Conservation (phyloP, 2,329 filamentous ascomycete genomes). For the Byssochlamys sp. region DNA sequence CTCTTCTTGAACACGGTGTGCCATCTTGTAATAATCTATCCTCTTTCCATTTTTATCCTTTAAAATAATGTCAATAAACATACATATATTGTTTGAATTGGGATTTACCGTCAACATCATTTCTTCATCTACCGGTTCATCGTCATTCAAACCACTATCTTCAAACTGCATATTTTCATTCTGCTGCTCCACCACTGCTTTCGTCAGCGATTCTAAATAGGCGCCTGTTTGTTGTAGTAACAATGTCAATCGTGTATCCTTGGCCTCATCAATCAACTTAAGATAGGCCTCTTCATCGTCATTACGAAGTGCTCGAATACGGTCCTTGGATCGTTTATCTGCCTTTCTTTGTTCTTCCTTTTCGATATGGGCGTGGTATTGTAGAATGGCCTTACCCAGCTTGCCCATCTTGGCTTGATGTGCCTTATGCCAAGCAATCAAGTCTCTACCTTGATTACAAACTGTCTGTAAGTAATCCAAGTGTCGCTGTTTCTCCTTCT, state of each 20-base stretch:
- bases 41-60: no score
- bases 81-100: no score
- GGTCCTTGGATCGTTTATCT: conserved; percentile 94
- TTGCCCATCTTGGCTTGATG: conserved; percentile 72
- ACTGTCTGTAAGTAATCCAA: conserved; percentile 83
- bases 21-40: conserved; percentile 97
- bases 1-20: conserved; percentile 89
- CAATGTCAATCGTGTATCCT: conserved; percentile 98
- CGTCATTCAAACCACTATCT: conserved; percentile 43
- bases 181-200: conserved; percentile 89
- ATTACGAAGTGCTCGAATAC: conserved; percentile 94
- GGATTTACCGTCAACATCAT: conserved; percentile 60
- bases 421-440: conserved; percentile 56
- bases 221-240: conserved; percentile 92
- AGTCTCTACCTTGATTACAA: conserved; percentile 68
- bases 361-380: conserved; percentile 90
- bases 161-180: conserved; percentile 70
- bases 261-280: conserved; percentile 93
- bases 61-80: no score
- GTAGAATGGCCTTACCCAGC: conserved; percentile 77
- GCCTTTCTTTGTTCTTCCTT: conserved; percentile 98
- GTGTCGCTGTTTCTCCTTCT: conserved; percentile 95
- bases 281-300: conserved; percentile 99
- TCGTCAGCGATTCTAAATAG: conserved; percentile 89
- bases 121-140: conserved; percentile 59